Evolutionary conservation across 305 asterid species (phyloP), one percentile per base, ranked within the genome.

Genomic region (Fraxinus greggii): DNA sequence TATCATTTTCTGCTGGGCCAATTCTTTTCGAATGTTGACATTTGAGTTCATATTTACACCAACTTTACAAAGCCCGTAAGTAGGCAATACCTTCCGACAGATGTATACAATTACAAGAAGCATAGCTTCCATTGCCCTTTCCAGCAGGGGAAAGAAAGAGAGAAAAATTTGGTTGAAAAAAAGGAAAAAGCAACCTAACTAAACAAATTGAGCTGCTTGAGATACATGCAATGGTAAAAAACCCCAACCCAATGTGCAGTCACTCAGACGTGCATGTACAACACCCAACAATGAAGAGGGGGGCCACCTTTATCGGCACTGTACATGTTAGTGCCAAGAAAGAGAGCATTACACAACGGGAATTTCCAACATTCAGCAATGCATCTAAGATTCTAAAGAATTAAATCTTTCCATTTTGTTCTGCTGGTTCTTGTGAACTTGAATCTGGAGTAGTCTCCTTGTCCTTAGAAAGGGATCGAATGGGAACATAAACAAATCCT

Each of bases 401-500:
- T 3, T 4, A 78, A n/a, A 54, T 77, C 88, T 86, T 91, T 80
- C 89, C 87, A 80, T 89, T 87, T 75, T 72, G 90, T 77, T 89
- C 91, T 79, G 26, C 45, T 40, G 88, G 86, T 87, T 91, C 93
- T 42, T 85, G 80, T 28, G 93, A 79, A 77, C 85, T 28, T 67
- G 92, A 81, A 85, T 88, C 97, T 40, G 87, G 87, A 33, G 83
- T 86, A 6, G 86, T 80, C 83, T 91, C 95, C 89, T 89, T 90
- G 69, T 92, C 97, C 89, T 94, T 95, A 0, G 98, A 85, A 80
- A 93, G 89, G 86, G 91, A 87, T 77, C 90, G 89, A 73, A 95
- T 79, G 7, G 98, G 99, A 76, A 93, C 97, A 87, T 95, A 93
- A 36, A 94, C 99, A 21, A 88, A 93, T 80, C 97, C 98, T 78